Evolutionary conservation across 305 asterid species (phyloP).

Genomic region (Fraxinus baroniana): DNA sequence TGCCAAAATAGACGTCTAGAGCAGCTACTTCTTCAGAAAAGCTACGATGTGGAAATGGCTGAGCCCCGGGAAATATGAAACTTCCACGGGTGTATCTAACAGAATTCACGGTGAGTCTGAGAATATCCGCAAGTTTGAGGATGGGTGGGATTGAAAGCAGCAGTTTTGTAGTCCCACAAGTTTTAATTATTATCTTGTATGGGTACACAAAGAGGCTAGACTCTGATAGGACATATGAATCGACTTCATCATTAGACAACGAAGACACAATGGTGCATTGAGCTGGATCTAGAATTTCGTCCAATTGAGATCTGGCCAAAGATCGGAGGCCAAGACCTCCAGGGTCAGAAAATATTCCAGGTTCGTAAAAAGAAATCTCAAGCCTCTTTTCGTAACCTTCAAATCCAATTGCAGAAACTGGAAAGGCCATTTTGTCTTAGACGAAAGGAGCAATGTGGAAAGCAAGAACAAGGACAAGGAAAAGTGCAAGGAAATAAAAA

Average conservation of each 20-base stretch:
- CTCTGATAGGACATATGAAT: slow-evolving; percentile 82
- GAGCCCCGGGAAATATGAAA: slow-evolving; percentile 77
- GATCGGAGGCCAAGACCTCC: slow-evolving; percentile 57
- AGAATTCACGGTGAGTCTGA: slow-evolving; percentile 48
- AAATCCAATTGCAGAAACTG: slow-evolving; percentile 75
- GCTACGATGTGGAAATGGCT: slow-evolving; percentile 71
- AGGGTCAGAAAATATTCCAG: slow-evolving; percentile 50
- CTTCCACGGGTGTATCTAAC: slow-evolving; percentile 75
- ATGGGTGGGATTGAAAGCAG: slow-evolving; percentile 75
- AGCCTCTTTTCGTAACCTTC: slow-evolving; percentile 92
- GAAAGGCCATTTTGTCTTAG: slow-evolving; percentile 48
- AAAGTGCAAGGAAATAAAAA: slow-evolving; percentile 14
- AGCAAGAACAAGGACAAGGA: slow-evolving; percentile 13
- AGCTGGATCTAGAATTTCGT: slow-evolving; percentile 69
- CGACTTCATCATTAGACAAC: slow-evolving; percentile 60
- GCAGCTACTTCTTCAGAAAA: slow-evolving; percentile 70
- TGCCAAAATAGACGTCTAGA: slow-evolving; percentile 54
- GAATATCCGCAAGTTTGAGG: slow-evolving; percentile 47
- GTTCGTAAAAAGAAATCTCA: slow-evolving; percentile 64
- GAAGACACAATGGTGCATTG: slow-evolving; percentile 88
- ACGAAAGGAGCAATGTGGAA: slow-evolving; percentile 20
- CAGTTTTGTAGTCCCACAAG: slow-evolving; percentile 85
- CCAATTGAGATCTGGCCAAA: slow-evolving; percentile 62
- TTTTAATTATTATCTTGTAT: slow-evolving; percentile 70
- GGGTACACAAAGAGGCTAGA: slow-evolving; percentile 85